Conservation (phyloP, 106 monocot species). For the Platanthera zijinensis region DNA sequence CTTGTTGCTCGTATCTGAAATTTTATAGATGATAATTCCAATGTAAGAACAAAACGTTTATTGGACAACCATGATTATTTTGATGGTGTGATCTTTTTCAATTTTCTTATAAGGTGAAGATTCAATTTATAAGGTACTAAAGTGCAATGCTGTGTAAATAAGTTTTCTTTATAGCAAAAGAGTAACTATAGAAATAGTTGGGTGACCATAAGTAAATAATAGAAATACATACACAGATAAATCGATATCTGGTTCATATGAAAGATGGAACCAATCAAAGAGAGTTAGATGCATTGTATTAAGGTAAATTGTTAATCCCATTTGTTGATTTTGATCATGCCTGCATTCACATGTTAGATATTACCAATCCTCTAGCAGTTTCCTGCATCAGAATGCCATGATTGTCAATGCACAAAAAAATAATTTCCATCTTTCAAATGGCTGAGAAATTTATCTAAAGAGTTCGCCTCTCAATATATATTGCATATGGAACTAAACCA, state of each 20-base stretch:
- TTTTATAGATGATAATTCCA: too few relatives aligned
- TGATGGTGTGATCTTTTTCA: too few relatives aligned
- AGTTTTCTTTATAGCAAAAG: background rate
- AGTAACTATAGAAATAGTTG: background rate
- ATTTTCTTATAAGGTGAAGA: too few relatives aligned
- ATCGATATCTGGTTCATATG: background rate
- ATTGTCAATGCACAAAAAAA: background rate
- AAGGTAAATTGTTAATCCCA: too few relatives aligned
- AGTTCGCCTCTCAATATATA: background rate
- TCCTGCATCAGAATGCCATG: background rate
- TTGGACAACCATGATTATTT: too few relatives aligned
- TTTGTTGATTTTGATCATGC: too few relatives aligned
- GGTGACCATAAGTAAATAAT: background rate
- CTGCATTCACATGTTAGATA: too few relatives aligned
- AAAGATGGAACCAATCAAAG: background rate
- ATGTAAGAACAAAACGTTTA: too few relatives aligned
- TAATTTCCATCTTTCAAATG: background rate
- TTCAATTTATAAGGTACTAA: background rate
- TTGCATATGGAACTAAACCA: background rate
- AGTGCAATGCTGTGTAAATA: background rate
- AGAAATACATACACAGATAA: background rate
- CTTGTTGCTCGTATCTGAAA: too few relatives aligned
- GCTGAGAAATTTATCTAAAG: background rate
- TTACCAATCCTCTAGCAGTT: too few relatives aligned
- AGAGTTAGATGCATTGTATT: background rate